phyloP scores from a whole-genome alignment of 257 asterid species.

The Jacaranda copaia region DNA sequence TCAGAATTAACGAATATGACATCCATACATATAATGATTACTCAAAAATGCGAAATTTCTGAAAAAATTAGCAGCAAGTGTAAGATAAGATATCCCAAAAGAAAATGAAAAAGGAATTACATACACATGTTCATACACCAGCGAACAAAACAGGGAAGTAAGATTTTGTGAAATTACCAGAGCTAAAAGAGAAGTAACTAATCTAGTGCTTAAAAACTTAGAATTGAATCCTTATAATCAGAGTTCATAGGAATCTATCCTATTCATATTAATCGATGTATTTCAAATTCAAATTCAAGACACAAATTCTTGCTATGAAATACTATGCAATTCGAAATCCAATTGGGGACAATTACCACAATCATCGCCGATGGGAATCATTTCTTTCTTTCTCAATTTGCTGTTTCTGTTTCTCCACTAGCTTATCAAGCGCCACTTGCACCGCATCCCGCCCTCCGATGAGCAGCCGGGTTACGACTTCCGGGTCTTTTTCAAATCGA shows the following conservation, averaged over 20 bases:
- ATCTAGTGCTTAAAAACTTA: background rate
- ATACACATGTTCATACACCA: background rate
- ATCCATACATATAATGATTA: background rate
- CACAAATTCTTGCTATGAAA: background rate
- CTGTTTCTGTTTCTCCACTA: constrained; percentile 92
- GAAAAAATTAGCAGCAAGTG: background rate
- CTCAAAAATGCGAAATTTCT: background rate
- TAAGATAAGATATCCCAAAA: background rate
- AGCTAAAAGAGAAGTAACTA: background rate
- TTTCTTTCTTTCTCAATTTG: constrained; percentile 68
- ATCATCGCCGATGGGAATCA: constrained; percentile 46
- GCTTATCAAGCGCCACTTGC: constrained; percentile 84
- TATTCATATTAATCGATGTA: background rate
- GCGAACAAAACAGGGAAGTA: background rate
- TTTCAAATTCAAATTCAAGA: background rate
- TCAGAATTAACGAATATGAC: background rate
- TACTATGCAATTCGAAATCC: background rate
- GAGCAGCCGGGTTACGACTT: constrained; percentile 73
- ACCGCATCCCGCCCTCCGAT: constrained; percentile 93
- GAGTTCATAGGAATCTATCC: background rate
- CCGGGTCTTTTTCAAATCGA: constrained; percentile 86
- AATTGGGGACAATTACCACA: constrained; percentile 35
- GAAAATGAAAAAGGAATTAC: background rate
- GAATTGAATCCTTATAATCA: background rate
- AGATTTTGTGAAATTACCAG: background rate